phyloP scores from a whole-genome alignment of 495 filamentous ascomycete species.

The Daldinia grandis region DNA sequence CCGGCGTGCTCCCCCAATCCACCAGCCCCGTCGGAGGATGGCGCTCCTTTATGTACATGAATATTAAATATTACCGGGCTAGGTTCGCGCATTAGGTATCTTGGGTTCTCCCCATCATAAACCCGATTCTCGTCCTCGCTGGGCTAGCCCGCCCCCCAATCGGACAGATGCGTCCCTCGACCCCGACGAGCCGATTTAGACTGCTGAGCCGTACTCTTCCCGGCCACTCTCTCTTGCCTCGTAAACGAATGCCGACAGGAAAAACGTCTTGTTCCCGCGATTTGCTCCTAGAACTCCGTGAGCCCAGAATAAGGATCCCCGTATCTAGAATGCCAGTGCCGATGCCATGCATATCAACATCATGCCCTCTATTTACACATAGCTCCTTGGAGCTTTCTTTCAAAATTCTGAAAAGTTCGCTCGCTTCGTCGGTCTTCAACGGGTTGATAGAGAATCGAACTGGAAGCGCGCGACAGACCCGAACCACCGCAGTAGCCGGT shows the following conservation, averaged over 20 bases:
- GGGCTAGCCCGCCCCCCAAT: slow-evolving; percentile 48
- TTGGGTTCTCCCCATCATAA: slow-evolving; percentile 35
- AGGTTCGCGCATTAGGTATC: slow-evolving; percentile 47
- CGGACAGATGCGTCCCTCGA: slow-evolving; percentile 38
- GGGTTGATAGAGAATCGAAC: slow-evolving; percentile 44
- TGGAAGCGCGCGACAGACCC: slow-evolving; percentile 29
- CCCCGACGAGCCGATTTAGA: slow-evolving; percentile 31
- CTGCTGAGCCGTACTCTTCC: slow-evolving; percentile 19
- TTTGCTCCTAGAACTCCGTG: slow-evolving; percentile 59
- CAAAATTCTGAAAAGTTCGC: slow-evolving; percentile 41
- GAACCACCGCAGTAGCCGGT: slow-evolving; percentile 7
- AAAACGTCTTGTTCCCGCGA: slow-evolving; percentile 40
- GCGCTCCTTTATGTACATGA: slow-evolving; percentile 45
- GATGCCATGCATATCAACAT: slow-evolving; percentile 64
- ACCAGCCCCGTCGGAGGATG: slow-evolving; percentile 23
- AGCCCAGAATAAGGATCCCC: slow-evolving; percentile 52
- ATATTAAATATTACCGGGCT: slow-evolving; percentile 52
- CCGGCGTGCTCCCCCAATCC: slow-evolving; percentile 25
- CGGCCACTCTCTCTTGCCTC: slow-evolving; percentile 32
- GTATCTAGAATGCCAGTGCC: slow-evolving; percentile 63
- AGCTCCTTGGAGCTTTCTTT: slow-evolving; percentile 48
- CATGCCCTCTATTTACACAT: slow-evolving; percentile 60
- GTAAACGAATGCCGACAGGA: slow-evolving; percentile 52
- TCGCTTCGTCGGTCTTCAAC: slow-evolving; percentile 41
- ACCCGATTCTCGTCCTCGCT: slow-evolving; percentile 43